Evolutionary conservation across 2,329 filamentous ascomycete genomes (phyloP).

Genomic region (Claviceps fusiformis): DNA sequence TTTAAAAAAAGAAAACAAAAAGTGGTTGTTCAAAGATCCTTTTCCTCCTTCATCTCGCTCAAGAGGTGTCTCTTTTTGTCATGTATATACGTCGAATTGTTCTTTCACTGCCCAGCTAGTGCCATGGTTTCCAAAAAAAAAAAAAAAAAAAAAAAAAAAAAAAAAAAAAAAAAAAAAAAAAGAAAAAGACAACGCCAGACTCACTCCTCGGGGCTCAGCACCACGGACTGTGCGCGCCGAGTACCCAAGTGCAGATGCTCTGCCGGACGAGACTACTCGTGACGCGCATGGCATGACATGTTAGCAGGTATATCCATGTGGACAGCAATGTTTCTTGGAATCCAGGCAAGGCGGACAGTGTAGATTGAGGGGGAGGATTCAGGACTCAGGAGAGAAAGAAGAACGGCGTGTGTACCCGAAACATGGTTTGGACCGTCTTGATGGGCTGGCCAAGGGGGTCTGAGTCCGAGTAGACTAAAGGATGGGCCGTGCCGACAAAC

Average conservation of each 20-base stretch:
- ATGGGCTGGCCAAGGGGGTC: background rate
- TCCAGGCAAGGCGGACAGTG: too few relatives aligned
- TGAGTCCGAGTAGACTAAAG: background rate
- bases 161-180: too few relatives aligned
- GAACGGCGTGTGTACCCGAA: background rate
- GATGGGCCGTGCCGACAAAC: background rate
- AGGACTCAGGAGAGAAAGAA: background rate
- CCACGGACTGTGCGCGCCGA: slow-evolving; percentile 71
- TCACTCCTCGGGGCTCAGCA: slow-evolving; percentile 66
- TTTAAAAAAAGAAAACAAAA: too few relatives aligned
- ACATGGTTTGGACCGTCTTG: background rate
- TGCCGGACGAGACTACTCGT: slow-evolving; percentile 45
- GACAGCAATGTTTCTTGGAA: too few relatives aligned
- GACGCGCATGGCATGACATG: background rate
- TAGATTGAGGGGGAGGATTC: too few relatives aligned
- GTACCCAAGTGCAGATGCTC: slow-evolving; percentile 66
- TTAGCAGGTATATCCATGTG: background rate
- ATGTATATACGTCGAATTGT: too few relatives aligned
- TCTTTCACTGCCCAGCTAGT: too few relatives aligned
- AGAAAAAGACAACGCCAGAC: slow-evolving; percentile 13
- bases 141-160: too few relatives aligned
- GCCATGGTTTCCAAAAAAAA: too few relatives aligned
- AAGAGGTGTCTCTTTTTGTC: too few relatives aligned
- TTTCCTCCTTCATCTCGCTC: too few relatives aligned
- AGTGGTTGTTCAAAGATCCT: too few relatives aligned